Evolutionary conservation across 2,329 filamentous ascomycete genomes (phyloP).

Genomic region (Aspergillus sp.): DNA sequence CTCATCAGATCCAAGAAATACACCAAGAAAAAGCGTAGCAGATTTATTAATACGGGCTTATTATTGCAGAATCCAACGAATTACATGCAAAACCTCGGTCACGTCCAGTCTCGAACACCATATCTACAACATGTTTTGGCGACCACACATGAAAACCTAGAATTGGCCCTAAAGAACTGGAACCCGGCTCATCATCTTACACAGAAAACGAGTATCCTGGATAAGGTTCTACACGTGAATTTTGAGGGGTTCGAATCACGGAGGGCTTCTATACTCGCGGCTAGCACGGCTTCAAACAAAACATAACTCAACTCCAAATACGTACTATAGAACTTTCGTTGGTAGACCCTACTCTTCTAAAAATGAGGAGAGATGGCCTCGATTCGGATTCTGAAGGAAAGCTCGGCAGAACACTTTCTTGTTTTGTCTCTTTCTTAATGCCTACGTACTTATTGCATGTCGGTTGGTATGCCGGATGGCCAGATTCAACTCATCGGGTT

Average conservation of each 20-base stretch:
- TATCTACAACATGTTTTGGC: conserved; percentile 50
- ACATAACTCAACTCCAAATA: not conserved
- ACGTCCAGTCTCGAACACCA: conserved; percentile 48
- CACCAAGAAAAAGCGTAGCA: conserved; percentile 34
- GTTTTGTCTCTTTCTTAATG: not conserved
- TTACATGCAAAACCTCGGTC: conserved; percentile 57
- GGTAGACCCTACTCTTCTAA: not conserved
- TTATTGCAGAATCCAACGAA: conserved; percentile 62
- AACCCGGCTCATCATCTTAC: conserved; percentile 7
- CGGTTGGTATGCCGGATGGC: not conserved
- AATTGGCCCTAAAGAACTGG: conserved; percentile 25
- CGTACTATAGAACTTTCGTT: not conserved
- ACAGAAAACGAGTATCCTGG: conserved; percentile 23
- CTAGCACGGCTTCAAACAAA: not conserved
- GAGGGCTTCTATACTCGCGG: not conserved
- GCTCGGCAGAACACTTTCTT: not conserved
- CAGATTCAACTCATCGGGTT: not conserved
- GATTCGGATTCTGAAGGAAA: not conserved
- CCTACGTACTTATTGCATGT: not conserved
- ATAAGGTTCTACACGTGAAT: conserved; percentile 27
- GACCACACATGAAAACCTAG: conserved; percentile 27
- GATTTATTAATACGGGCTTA: conserved; percentile 39
- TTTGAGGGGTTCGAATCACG: conserved; percentile 24
- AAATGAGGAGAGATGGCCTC: not conserved
- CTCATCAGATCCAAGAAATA: conserved; percentile 36